These are phyloP conservation scores for Neonectria magnoliae DNA, from an alignment of 2,329 filamentous ascomycete species.

Conservation along the genomic window DNA sequence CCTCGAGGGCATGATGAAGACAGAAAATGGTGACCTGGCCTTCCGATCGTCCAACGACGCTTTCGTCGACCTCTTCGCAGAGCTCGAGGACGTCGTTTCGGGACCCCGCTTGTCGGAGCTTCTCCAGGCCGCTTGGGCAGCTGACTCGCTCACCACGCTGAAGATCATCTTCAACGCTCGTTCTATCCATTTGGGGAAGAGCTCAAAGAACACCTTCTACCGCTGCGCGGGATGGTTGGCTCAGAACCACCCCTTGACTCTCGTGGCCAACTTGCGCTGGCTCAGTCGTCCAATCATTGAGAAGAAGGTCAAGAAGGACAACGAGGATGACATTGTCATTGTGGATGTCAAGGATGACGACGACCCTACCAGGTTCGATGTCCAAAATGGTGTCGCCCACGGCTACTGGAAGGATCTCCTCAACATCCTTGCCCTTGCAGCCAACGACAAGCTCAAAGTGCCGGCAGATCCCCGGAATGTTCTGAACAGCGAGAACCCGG, in stretches of 20 bases:
- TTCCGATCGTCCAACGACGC: slow-evolving; percentile 55
- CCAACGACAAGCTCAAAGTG: slow-evolving; percentile 57
- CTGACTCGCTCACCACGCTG: slow-evolving; percentile 59
- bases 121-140: slow-evolving; percentile 60
- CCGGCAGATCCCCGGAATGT: slow-evolving; percentile 52
- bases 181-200: slow-evolving; percentile 70
- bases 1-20: slow-evolving; percentile 59
- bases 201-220: slow-evolving; percentile 59
- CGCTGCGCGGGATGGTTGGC: slow-evolving; percentile 66
- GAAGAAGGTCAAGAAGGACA: slow-evolving; percentile 59
- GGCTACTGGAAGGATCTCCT: slow-evolving; percentile 72
- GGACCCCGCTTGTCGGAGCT: slow-evolving; percentile 51
- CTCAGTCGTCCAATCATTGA: slow-evolving; percentile 64
- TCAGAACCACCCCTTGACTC: slow-evolving; percentile 62
- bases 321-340: slow-evolving; percentile 49
- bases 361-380: slow-evolving; percentile 51
- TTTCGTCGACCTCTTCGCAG: slow-evolving; percentile 65
- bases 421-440: slow-evolving; percentile 64
- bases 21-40: slow-evolving; percentile 61
- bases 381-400: slow-evolving; percentile 61
- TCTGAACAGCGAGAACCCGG: slow-evolving; percentile 50
- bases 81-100: slow-evolving; percentile 56
- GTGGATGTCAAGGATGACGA: slow-evolving; percentile 49
- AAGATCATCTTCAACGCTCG: slow-evolving; percentile 70
- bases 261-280: slow-evolving; percentile 64